Percentiles rank a stretch among this genome's conserved stretches.
These are phyloP conservation scores for Rhizodiscina lignyota DNA, from an alignment of 495 filamentous ascomycete species.

Conservation along the genomic window DNA sequence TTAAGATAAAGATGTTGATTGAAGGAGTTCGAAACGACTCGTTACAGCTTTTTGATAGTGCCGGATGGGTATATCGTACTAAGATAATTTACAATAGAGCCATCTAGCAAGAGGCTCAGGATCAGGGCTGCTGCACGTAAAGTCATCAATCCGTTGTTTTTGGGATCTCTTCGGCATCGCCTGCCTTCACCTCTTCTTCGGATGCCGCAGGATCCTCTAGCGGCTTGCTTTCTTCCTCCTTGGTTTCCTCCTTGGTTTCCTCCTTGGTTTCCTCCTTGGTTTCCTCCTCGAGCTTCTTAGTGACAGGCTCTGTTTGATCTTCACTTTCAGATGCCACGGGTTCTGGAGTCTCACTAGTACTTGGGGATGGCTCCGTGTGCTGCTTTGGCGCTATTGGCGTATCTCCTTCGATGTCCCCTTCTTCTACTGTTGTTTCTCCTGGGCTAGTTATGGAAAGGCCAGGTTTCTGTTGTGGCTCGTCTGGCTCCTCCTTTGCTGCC, in stretches of 20 bases:
- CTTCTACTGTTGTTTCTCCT: not conserved
- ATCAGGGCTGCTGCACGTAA: too few species aligned
- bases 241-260: not conserved
- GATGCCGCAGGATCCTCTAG: too few species aligned
- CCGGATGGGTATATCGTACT: too few species aligned
- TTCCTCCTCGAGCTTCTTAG: not conserved
- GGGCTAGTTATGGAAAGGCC: too few species aligned
- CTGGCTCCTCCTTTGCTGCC: not conserved
- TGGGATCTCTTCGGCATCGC: too few species aligned
- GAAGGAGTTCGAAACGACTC: too few species aligned
- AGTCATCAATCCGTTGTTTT: too few species aligned
- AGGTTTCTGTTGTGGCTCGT: not conserved
- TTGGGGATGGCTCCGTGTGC: not conserved
- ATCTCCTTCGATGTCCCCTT: not conserved
- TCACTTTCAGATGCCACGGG: not conserved
- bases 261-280: not conserved
- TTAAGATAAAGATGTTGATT: too few species aligned
- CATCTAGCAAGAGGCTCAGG: too few species aligned
- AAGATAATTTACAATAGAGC: too few species aligned
- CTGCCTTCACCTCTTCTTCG: too few species aligned
- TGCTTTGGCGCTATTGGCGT: not conserved
- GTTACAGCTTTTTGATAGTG: too few species aligned
- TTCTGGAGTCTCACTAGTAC: not conserved
- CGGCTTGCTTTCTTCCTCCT: slow-evolving; percentile 1
- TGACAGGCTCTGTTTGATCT: not conserved